phyloP scores from a whole-genome alignment of 257 asterid species.

The Scutellaria barbata region DNA sequence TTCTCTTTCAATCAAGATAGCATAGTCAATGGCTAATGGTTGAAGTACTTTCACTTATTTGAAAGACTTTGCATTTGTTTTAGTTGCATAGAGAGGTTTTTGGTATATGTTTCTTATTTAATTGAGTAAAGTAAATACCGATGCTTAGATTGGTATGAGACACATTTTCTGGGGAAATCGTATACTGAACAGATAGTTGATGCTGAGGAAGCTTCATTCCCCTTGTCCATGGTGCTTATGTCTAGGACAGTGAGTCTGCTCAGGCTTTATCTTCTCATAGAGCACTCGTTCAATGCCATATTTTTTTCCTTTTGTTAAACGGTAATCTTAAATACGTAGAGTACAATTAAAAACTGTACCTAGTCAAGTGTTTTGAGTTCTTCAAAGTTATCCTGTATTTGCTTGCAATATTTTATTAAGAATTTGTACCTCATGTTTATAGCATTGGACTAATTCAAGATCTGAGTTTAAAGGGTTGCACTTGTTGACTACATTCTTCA shows the following conservation, averaged over 20 bases:
- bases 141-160: conserved; percentile 1
- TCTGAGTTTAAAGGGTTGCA: conserved; percentile 15
- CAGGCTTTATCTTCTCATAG: neutral
- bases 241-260: conserved; percentile 14
- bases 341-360: neutral
- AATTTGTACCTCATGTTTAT: neutral
- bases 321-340: neutral
- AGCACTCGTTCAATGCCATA: neutral
- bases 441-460: conserved; percentile 13
- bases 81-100: neutral
- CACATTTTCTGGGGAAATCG: neutral
- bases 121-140: neutral
- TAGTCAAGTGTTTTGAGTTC: neutral
- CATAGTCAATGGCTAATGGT: neutral
- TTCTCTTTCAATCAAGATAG: conserved; percentile 6
- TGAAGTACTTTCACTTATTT: conserved; percentile 2
- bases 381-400: neutral
- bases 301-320: neutral
- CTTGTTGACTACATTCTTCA: conserved; percentile 1
- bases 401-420: neutral
- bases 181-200: neutral
- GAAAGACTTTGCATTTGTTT: neutral
- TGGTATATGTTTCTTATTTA: conserved; percentile 18
- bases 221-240: conserved; percentile 5
- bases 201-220: conserved; percentile 10